A percentile compares a stretch with the other conserved stretches of the same genome.
Conservation (phyloP, 208 protist species). For the Naegleria fowleri region DNA sequence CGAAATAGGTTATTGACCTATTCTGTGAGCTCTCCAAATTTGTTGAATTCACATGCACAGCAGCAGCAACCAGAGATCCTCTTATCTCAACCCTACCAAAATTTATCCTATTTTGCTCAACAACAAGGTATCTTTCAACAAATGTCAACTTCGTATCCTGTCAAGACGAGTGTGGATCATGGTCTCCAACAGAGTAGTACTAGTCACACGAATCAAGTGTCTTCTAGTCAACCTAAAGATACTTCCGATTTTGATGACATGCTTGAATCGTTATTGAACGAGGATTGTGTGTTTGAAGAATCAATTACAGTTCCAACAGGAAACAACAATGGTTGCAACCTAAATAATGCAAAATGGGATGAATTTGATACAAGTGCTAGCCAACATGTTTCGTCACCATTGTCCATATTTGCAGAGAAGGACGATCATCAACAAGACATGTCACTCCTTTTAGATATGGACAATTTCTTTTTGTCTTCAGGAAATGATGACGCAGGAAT, state of each 20-base stretch:
- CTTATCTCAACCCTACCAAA: too few relatives aligned
- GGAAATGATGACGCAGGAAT: neutral
- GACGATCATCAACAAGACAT: neutral
- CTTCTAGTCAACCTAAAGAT: too few relatives aligned
- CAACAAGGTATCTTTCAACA: neutral
- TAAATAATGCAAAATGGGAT: too few relatives aligned
- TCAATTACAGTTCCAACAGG: too few relatives aligned
- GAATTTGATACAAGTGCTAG: too few relatives aligned
- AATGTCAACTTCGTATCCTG: neutral
- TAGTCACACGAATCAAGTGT: too few relatives aligned
- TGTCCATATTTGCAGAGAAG: neutral
- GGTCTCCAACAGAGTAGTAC: too few relatives aligned
- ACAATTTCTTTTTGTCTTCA: neutral
- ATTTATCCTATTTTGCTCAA: neutral
- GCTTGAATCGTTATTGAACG: neutral
- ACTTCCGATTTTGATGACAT: neutral
- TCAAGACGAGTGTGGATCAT: too few relatives aligned
- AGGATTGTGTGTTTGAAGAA: neutral
- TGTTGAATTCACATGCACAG: neutral
- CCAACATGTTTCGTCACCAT: neutral
- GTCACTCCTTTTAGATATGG: neutral
- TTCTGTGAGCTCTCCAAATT: neutral
- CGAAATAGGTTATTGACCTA: neutral
- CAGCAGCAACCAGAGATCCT: neutral
- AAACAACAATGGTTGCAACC: too few relatives aligned